These are phyloP conservation scores for Chimonanthus praecox DNA, from an alignment of 164 flowering plant species.

Conservation along the genomic window DNA sequence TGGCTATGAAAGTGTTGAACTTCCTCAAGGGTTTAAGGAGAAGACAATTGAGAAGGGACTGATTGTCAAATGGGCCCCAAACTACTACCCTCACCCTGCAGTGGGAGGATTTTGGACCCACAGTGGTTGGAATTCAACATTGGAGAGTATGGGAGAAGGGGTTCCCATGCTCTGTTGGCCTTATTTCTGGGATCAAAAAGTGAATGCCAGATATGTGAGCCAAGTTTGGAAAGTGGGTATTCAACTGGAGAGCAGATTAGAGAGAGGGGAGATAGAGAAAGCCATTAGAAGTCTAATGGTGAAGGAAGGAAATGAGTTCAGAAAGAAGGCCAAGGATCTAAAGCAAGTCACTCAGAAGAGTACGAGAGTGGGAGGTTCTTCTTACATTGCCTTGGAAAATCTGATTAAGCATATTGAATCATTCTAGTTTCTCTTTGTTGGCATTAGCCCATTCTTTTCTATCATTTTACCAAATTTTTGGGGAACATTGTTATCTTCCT, in stretches of 20 bases:
- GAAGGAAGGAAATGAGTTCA: neutral
- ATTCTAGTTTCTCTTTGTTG: no score
- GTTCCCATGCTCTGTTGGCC: conserved; percentile 33
- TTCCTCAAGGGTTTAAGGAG: neutral
- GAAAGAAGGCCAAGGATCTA: neutral
- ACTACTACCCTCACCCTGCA: conserved; percentile 25
- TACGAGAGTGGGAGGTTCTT: neutral
- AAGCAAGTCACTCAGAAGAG: neutral
- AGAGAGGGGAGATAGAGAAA: neutral
- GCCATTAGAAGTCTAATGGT: neutral
- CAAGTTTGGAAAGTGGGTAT: no score
- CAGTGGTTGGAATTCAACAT: conserved; percentile 24
- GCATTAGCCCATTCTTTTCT: no score
- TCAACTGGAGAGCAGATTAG: conserved; percentile 16
- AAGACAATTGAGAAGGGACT: neutral
- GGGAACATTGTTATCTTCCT: no score
- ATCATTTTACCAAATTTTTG: no score
- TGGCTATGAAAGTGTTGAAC: neutral
- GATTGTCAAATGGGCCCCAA: conserved; percentile 15
- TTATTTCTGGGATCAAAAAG: no score
- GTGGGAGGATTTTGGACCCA: conserved; percentile 36
- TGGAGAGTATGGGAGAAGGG: conserved; percentile 17
- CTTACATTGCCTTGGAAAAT: neutral
- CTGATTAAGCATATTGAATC: neutral
- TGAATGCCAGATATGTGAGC: no score